Percentiles rank a stretch among this genome's conserved stretches.
Conservation (phyloP, 305 asterid genomes). For the Salvia sclarea region DNA sequence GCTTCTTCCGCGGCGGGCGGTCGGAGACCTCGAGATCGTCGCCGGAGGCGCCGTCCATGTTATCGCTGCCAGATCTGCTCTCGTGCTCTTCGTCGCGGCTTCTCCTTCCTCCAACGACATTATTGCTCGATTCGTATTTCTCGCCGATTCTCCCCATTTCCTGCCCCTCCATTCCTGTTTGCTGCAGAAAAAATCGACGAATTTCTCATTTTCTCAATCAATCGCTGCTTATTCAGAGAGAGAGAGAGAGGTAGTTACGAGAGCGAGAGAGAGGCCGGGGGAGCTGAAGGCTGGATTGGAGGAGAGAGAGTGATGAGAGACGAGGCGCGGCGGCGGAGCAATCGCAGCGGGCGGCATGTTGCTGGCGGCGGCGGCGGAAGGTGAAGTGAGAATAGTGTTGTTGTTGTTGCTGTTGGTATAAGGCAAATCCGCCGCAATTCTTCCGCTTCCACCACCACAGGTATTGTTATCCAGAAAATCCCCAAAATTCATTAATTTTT, state of each 20-base stretch:
- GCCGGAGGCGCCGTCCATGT: constrained; percentile 84
- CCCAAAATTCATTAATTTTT: constrained; percentile 79
- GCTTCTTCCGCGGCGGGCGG: constrained; percentile 76
- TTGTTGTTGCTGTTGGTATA: constrained; percentile 26
- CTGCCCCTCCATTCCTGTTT: constrained; percentile 82
- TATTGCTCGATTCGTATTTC: constrained; percentile 41
- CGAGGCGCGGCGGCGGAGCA: constrained; percentile 56
- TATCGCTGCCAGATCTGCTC: constrained; percentile 92
- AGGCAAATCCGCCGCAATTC: constrained; percentile 52
- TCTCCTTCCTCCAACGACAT: constrained; percentile 50
- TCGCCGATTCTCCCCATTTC: constrained; percentile 52
- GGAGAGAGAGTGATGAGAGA: constrained; percentile 50
- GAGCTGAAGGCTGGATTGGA: constrained; percentile 67
- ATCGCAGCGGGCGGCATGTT: constrained; percentile 56
- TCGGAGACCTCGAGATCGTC: constrained; percentile 78
- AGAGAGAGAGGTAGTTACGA: constrained; percentile 38
- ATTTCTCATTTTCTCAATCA: constrained; percentile 44
- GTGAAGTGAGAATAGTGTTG: neutral
- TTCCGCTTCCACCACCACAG: constrained; percentile 54
- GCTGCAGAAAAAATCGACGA: constrained; percentile 55
- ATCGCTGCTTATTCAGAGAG: neutral
- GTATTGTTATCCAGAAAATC: constrained; percentile 67
- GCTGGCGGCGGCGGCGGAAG: neutral
- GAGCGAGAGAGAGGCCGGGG: constrained; percentile 82
- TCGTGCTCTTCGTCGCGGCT: constrained; percentile 86